These are phyloP conservation scores for Endothia cerciana DNA, from an alignment of 2,329 filamentous ascomycete species.

Conservation along the genomic window DNA sequence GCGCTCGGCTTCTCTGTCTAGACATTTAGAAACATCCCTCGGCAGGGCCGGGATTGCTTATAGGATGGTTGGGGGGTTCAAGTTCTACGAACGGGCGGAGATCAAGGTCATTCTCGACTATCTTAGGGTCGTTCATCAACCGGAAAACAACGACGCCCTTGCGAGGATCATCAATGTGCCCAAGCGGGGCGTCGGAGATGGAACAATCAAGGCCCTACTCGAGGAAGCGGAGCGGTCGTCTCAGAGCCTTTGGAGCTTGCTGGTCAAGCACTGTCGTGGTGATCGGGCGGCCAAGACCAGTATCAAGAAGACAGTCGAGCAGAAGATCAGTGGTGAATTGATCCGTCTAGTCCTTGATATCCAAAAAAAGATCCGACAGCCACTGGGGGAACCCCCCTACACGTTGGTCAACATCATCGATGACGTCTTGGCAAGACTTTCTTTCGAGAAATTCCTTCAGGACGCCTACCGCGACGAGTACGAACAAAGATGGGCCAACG, in stretches of 20 bases:
- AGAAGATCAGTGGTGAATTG: conserved; percentile 56
- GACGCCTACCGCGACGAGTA: conserved; percentile 73
- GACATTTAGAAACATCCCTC: conserved; percentile 82
- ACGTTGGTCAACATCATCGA: conserved; percentile 55
- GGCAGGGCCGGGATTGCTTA: conserved; percentile 84
- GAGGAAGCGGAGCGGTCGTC: conserved; percentile 75
- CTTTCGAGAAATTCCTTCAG: conserved; percentile 75
- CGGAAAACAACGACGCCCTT: conserved; percentile 84
- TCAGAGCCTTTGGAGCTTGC: conserved; percentile 75
- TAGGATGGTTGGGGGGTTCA: conserved; percentile 85
- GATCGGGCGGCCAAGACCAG: conserved; percentile 51
- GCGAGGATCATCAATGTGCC: conserved; percentile 85
- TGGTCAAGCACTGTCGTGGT: conserved; percentile 60
- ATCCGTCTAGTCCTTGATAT: conserved; percentile 48
- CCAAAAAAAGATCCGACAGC: conserved; percentile 39
- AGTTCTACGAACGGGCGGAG: conserved; percentile 90
- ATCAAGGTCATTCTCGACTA: conserved; percentile 90
- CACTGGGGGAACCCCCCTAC: conserved; percentile 37
- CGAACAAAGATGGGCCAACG: conserved; percentile 82
- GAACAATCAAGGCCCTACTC: conserved; percentile 73
- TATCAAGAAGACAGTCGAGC: conserved; percentile 55
- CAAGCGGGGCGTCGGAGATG: conserved; percentile 77
- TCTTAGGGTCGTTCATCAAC: conserved; percentile 80
- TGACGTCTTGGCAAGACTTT: conserved; percentile 64
- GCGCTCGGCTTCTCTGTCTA: conserved; percentile 80